A percentile compares a stretch with the other conserved stretches of the same genome.
Evolutionary conservation across 768 basidiomycete genomes (phyloP).

Genomic region (Auriscalpium microsporum): DNA sequence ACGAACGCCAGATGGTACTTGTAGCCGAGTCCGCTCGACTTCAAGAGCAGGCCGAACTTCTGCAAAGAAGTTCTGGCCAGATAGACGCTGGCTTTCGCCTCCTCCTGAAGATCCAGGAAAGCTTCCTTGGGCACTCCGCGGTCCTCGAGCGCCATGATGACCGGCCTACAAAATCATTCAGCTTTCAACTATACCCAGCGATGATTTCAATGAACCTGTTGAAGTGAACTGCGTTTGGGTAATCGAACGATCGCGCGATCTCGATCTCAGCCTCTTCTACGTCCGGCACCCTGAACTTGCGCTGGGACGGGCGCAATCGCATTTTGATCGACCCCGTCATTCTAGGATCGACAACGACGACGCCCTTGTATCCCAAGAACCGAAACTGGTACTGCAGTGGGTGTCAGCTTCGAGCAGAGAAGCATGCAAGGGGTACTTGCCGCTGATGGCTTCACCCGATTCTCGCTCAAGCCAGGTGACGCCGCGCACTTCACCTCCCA

Average conservation of each 20-base stretch:
- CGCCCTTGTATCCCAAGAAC: slow-evolving; percentile 74
- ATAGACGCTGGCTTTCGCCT: slow-evolving; percentile 45
- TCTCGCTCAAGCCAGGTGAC: slow-evolving; percentile 18
- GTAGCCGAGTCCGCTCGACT: slow-evolving; percentile 35
- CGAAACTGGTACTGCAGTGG: slow-evolving; percentile 64
- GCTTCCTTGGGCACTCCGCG: slow-evolving; percentile 49
- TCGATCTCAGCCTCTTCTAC: slow-evolving; percentile 51
- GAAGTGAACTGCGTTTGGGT: slow-evolving; percentile 55
- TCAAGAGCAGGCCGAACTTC: slow-evolving; percentile 41
- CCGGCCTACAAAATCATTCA: slow-evolving; percentile 34
- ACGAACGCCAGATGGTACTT: slow-evolving; percentile 43
- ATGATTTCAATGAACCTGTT: slow-evolving; percentile 40
- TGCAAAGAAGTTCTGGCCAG: slow-evolving; percentile 51
- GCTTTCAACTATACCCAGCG: background rate
- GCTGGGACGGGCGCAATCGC: slow-evolving; percentile 66
- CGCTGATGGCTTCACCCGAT: slow-evolving; percentile 45
- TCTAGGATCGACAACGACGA: slow-evolving; percentile 55
- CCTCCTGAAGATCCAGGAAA: slow-evolving; percentile 56
- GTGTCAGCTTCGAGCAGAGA: background rate
- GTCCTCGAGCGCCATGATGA: slow-evolving; percentile 76
- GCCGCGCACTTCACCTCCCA: slow-evolving; percentile 45
- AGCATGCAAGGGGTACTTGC: slow-evolving; percentile 33
- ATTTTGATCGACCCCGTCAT: slow-evolving; percentile 51
- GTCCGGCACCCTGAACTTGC: slow-evolving; percentile 54
- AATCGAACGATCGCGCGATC: slow-evolving; percentile 56